Evolutionary conservation across 2,329 filamentous ascomycete species (phyloP).

Genomic region (Acrodontium crateriforme): DNA sequence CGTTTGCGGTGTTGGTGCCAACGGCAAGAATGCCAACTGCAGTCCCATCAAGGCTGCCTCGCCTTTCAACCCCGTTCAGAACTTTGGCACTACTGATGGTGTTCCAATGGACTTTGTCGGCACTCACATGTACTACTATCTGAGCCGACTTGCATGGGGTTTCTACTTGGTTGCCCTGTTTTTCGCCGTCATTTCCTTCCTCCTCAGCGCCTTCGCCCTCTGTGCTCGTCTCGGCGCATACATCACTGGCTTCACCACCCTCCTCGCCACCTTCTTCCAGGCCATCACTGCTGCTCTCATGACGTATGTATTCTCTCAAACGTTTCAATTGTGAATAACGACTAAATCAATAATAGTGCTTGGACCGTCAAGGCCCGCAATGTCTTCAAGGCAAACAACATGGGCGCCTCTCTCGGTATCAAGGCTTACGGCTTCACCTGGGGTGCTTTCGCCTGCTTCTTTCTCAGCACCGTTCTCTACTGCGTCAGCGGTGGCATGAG

Average conservation of each 20-base stretch:
- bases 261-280: constrained; percentile 55
- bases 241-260: constrained; percentile 45
- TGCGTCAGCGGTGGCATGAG: constrained; percentile 45
- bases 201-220: constrained; percentile 54
- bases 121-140: constrained; percentile 59
- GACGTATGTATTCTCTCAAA: constrained; percentile 45
- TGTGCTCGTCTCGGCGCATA: constrained; percentile 58
- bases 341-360: constrained; percentile 31
- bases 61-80: constrained; percentile 49
- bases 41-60: constrained; percentile 45
- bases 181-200: constrained; percentile 56
- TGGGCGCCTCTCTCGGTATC: constrained; percentile 46
- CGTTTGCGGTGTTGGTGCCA: constrained; percentile 50
- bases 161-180: constrained; percentile 77
- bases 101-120: constrained; percentile 42
- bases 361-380: constrained; percentile 59
- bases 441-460: constrained; percentile 52
- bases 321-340: constrained; percentile 1
- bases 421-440: constrained; percentile 68
- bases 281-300: constrained; percentile 54
- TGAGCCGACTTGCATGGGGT: constrained; percentile 86
- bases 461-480: constrained; percentile 55
- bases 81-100: constrained; percentile 44
- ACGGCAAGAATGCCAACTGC: constrained; percentile 47
- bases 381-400: constrained; percentile 43